A percentile compares a stretch with the other conserved stretches of the same genome.
Evolutionary conservation across 306 rosid species (phyloP).

Genomic region (Malus sylvestris): DNA sequence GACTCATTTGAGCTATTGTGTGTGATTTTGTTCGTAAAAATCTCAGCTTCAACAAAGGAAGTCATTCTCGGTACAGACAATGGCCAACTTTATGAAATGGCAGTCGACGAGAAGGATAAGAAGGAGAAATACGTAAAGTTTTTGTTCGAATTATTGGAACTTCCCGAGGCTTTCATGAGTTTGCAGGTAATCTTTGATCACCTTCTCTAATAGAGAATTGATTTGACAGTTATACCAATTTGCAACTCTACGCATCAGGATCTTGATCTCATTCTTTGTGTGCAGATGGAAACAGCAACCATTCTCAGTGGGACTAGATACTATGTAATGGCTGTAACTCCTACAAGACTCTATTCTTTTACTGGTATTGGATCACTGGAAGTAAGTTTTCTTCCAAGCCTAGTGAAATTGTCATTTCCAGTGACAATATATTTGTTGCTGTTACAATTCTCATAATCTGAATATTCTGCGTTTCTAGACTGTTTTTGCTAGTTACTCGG

Average conservation of each 20-base stretch:
- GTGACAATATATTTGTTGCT: not conserved
- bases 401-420: not conserved
- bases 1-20: not conserved
- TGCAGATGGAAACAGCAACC: constrained; percentile 87
- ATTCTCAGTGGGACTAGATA: constrained; percentile 74
- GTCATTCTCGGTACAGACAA: constrained; percentile 79
- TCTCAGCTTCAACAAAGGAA: constrained; percentile 81
- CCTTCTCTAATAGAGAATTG: not conserved
- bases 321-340: constrained; percentile 95
- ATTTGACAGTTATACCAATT: not conserved
- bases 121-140: constrained; percentile 81
- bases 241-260: constrained; percentile 3
- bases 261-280: constrained; percentile 23
- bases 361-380: constrained; percentile 79
- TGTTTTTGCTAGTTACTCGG: constrained; percentile 74
- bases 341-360: constrained; percentile 83
- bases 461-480: constrained; percentile 43
- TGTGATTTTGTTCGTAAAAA: not conserved
- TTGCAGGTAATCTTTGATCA: constrained; percentile 51
- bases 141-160: constrained; percentile 62
- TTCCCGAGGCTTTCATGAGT: constrained; percentile 82
- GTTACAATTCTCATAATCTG: not conserved
- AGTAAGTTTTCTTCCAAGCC: constrained; percentile 39
- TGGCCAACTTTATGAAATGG: constrained; percentile 78
- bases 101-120: constrained; percentile 95